A percentile compares a stretch with the other conserved stretches of the same genome.
Conservation (phyloP, 73 alveolate genomes). For the Paramecium tetraurelia region DNA sequence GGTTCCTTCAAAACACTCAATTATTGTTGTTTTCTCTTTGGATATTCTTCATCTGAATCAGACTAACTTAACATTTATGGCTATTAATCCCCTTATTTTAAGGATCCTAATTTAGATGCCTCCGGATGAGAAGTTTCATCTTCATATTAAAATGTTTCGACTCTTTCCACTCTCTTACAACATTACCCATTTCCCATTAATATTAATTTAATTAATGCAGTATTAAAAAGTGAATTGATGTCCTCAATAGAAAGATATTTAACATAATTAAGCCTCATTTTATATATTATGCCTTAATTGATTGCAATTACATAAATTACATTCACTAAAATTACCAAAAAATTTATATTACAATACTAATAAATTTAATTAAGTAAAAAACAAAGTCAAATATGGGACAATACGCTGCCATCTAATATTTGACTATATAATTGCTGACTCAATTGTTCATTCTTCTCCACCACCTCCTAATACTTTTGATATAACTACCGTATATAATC, state of each 20-base stretch:
- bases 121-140: not conserved
- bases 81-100: not conserved
- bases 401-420: slow-evolving; percentile 43
- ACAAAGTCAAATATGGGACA: not conserved
- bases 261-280: not conserved
- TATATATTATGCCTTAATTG: not conserved
- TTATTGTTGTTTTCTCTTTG: not conserved
- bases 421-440: not conserved
- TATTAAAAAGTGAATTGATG: not conserved
- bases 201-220: not conserved
- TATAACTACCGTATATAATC: not conserved
- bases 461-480: slow-evolving; percentile 22
- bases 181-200: slow-evolving; percentile 29
- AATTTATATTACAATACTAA: not conserved
- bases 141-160: not conserved
- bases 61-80: not conserved
- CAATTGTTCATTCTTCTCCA: slow-evolving; percentile 22
- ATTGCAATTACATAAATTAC: not conserved
- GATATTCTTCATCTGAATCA: slow-evolving; percentile 25
- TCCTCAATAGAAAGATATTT: not conserved
- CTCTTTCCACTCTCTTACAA: not conserved
- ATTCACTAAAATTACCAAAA: not conserved
- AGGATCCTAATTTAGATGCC: not conserved
- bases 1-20: not conserved
- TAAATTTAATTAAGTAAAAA: not conserved